Conservation (phyloP, 208 protist species). For the Trypanosoma grayi region DNA sequence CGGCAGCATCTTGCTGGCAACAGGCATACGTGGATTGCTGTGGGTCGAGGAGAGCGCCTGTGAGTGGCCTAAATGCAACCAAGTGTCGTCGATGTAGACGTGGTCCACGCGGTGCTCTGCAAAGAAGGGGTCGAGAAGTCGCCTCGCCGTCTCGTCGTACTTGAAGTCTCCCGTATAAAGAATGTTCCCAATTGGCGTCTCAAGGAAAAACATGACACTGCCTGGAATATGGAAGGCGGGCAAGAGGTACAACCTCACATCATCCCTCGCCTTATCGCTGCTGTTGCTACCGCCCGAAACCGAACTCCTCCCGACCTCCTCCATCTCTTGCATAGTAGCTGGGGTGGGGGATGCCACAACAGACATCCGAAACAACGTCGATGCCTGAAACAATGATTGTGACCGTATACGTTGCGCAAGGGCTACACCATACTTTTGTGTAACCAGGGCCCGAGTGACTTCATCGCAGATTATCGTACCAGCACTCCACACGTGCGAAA, state of each 20-base stretch:
- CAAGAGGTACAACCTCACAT: conserved; percentile 23
- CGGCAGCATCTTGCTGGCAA: conserved; percentile 66
- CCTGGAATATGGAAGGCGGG: conserved; percentile 78
- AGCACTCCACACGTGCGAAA: conserved; percentile 44
- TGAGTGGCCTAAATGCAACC: conserved; percentile 60
- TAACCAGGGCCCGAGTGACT: conserved; percentile 55
- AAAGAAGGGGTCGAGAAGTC: conserved; percentile 46
- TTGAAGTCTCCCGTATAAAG: conserved; percentile 87
- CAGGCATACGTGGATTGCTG: conserved; percentile 19
- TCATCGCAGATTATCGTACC: conserved; percentile 60
- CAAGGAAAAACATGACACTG: conserved; percentile 75
- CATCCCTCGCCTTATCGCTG: not conserved
- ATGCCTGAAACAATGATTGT: conserved; percentile 12
- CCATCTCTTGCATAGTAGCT: not conserved
- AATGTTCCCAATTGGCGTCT: conserved; percentile 49
- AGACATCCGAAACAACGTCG: not conserved
- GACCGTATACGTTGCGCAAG: not conserved
- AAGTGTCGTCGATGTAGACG: conserved; percentile 84
- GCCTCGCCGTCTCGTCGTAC: conserved; percentile 33
- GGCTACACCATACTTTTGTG: conserved; percentile 35
- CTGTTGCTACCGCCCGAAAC: not conserved
- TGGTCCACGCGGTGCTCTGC: conserved; percentile 61
- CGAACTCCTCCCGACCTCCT: not conserved
- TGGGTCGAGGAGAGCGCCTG: not conserved
- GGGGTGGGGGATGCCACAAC: not conserved